These are phyloP conservation scores for Pseudonitzschia pungens DNA, from an alignment of 108 stramenopile species.

Conservation along the genomic window DNA sequence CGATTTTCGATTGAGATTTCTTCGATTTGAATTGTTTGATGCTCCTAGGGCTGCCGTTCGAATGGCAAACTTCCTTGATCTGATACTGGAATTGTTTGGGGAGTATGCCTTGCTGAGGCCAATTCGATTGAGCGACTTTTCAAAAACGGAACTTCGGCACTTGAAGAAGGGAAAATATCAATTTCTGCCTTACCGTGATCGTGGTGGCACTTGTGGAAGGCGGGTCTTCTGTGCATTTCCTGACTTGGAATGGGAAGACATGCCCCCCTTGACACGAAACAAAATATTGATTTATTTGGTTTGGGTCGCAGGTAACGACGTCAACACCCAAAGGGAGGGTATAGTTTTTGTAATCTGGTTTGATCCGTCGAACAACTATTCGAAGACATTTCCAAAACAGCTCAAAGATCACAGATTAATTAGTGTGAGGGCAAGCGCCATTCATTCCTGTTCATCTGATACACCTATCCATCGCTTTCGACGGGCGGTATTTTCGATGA, in stretches of 20 bases:
- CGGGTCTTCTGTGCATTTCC: background rate
- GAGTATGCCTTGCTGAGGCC: slow-evolving; percentile 5
- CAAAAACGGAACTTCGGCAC: background rate
- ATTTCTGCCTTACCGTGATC: slow-evolving; percentile 10
- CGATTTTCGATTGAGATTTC: slow-evolving; percentile 40
- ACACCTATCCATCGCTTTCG: slow-evolving; percentile 7
- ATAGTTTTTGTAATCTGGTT: slow-evolving; percentile 12
- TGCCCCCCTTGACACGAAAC: background rate
- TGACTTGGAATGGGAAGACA: background rate
- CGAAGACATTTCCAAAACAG: too few species aligned
- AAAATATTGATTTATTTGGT: slow-evolving; percentile 4
- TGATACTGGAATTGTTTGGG: slow-evolving; percentile 41
- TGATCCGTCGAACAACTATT: background rate
- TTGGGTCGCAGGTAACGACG: background rate
- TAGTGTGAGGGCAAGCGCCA: background rate
- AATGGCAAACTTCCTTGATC: slow-evolving; percentile 35
- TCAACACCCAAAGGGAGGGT: slow-evolving; percentile 2
- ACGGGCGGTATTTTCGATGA: background rate
- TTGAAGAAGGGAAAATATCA: slow-evolving; percentile 7
- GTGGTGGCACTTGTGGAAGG: background rate
- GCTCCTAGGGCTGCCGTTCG: slow-evolving; percentile 29
- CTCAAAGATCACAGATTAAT: background rate
- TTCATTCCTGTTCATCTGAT: slow-evolving; percentile 11
- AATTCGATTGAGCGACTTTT: slow-evolving; percentile 8
- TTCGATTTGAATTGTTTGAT: slow-evolving; percentile 45